Base-by-base conservation (phyloP, 106 monocot species). In the Cymbidium sinense region DNA sequence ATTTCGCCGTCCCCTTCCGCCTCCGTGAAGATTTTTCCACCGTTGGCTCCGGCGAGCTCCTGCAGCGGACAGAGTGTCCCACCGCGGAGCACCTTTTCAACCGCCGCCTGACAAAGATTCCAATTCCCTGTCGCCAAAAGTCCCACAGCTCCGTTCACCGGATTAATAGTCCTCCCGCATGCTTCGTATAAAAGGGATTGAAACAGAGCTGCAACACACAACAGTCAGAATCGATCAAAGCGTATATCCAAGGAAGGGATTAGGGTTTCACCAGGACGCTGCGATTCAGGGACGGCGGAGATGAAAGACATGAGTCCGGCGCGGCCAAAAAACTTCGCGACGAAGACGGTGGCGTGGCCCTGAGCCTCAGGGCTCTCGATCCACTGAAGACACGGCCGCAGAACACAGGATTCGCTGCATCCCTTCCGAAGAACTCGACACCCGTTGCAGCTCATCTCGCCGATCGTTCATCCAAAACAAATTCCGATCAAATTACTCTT, bases 141-240 rank as follows among this genome's bases (percentile, higher is more conserved):
- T 61, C 93, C 93, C 64, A 89, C 83, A 19, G 88, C 93, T 5
- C 93, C 93, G 80, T 77, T 88, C 33, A 94, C 93, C 75, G 93
- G 93, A 75, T 89, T 94, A 34, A 91, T 82, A 33, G 88, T 86
- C 51, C 91, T 74, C 18, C 91, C 88, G 75, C 88, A 86, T 0
- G 91, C 91, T 61, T 88, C 88, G 78, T 79, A 88, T 44, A 88
- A 77, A 41, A 88, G 78, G 17, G 85, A 88, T 23, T 75, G 82
- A 50, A 88, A 88, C 31, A 85, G 77, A 62, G 82, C 88, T 88
- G 79, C 77, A 77, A 30, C n/a, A 39, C 21, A 20, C 3, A 71
- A 20, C 71, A 39, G 20, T 71, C 34, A 71, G 21, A 23, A 36
- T 37, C 71, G 17, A 21, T 37, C 37, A 4, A 20, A 71, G 17